Evolutionary conservation across 2,329 filamentous ascomycete genomes (phyloP).

Genomic region (Ophiostoma triangulosporum): DNA sequence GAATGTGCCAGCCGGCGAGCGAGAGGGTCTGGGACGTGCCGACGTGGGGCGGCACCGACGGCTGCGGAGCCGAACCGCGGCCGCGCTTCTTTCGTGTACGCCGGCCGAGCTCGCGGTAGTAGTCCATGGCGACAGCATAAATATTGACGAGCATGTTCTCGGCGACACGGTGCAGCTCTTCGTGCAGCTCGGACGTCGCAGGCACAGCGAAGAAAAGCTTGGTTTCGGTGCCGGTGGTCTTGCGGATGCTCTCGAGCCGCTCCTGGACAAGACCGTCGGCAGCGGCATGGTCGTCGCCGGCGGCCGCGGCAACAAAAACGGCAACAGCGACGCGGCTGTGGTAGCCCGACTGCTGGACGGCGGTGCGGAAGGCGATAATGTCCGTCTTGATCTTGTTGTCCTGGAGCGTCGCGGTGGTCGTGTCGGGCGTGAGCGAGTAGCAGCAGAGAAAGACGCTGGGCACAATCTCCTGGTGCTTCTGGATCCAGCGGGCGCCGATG

Average conservation of each 20-base stretch:
- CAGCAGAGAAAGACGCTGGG: slow-evolving; percentile 72
- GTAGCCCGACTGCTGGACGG: slow-evolving; percentile 56
- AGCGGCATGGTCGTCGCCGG: slow-evolving; percentile 34
- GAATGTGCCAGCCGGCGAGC: slow-evolving; percentile 76
- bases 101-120: slow-evolving; percentile 88
- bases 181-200: slow-evolving; percentile 36
- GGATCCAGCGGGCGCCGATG: slow-evolving; percentile 68
- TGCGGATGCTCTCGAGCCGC: slow-evolving; percentile 64
- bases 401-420: slow-evolving; percentile 59
- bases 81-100: slow-evolving; percentile 81
- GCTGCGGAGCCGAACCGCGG: slow-evolving; percentile 62
- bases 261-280: slow-evolving; percentile 52
- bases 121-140: slow-evolving; percentile 67
- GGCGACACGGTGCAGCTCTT: slow-evolving; percentile 61
- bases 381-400: slow-evolving; percentile 83
- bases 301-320: slow-evolving; percentile 37
- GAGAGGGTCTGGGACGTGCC: slow-evolving; percentile 81
- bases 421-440: slow-evolving; percentile 61
- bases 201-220: slow-evolving; percentile 81
- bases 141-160: slow-evolving; percentile 59
- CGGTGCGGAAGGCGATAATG: slow-evolving; percentile 61
- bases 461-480: slow-evolving; percentile 75
- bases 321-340: slow-evolving; percentile 67
- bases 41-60: slow-evolving; percentile 67
- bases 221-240: slow-evolving; percentile 64